phyloP scores from a whole-genome alignment of 208 protist species.

The Acanthamoeba lenticulata region DNA sequence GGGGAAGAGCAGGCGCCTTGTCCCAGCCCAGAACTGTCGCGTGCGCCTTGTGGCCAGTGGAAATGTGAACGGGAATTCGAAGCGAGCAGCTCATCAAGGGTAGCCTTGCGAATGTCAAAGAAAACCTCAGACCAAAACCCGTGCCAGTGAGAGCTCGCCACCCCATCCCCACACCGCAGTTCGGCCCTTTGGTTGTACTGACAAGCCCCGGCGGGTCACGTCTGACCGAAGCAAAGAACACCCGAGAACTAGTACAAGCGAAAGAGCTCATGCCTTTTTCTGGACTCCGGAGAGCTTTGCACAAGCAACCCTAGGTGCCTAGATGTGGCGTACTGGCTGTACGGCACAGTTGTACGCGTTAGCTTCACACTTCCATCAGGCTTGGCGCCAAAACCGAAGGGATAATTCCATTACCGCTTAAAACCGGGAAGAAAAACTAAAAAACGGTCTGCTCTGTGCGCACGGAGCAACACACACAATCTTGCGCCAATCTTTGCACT shows the following conservation, averaged over 20 bases:
- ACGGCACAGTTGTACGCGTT: too few species aligned
- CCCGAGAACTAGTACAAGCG: too few species aligned
- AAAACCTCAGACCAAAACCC: neutral
- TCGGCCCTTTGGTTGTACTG: neutral
- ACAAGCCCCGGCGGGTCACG: too few species aligned
- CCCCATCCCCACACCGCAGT: neutral
- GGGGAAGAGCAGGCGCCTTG: neutral
- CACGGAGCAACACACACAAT: neutral
- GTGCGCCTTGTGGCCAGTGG: neutral
- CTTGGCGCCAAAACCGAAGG: too few species aligned
- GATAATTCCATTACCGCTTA: too few species aligned
- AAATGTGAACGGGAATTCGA: slow-evolving; percentile 56
- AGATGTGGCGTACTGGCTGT: too few species aligned
- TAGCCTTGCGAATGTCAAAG: neutral
- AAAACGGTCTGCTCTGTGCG: neutral
- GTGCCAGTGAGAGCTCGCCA: neutral
- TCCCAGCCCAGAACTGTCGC: neutral
- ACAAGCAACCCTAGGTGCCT: too few species aligned
- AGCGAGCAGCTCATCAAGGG: neutral
- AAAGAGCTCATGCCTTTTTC: too few species aligned
- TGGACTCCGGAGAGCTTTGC: too few species aligned
- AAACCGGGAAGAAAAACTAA: neutral
- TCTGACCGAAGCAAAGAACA: too few species aligned
- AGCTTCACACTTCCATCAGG: too few species aligned
- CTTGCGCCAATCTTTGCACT: neutral